Base-by-base conservation (phyloP, 2,329 filamentous ascomycete species). In the Cercospora nicotianae region DNA sequence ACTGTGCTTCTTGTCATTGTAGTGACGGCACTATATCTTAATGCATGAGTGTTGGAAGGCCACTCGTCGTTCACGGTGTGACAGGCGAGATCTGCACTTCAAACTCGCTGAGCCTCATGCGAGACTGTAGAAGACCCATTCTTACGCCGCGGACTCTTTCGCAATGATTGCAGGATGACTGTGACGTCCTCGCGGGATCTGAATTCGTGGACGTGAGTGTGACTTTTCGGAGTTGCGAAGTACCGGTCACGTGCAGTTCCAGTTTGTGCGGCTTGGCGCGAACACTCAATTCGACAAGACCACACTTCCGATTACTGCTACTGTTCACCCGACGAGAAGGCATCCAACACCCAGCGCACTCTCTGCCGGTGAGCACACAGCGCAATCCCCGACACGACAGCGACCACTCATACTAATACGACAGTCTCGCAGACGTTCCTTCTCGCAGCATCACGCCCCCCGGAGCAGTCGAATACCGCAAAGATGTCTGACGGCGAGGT, bases 401-500 rank as follows among this genome's bases (percentile, higher is more conserved):
- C 45, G 30, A 55, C 48, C 31, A 53, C 16, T 5, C 30, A 33
- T 64, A 64, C 62, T 64, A 53, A 64, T 31, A 64, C 62, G 31
- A 57, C 30, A 31, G 18, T 23, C 31, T 55, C 28, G n/a, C 36
- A 64, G 62, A 64, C 62, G 62, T 42, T 65, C 63, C 63, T 65
- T 55, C 63, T 64, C 31, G 62, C 62, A 64, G 18, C 30, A 62
- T 42, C 31, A 55, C 48, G 48, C 20, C 33, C 62, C 62, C 62
- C 62, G 62, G 62, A 58, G 31, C 62, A 64, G 45, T 63, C 65
- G 53, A 69, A 51, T 53, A 66, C 60, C 65, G 73, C 74, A 68
- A 91, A 84, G 80, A 97, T 96, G 93, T 96, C 93, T 91, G 93
- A 96, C 86, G 93, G 91, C 87, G 94, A 97, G 87, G 91, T 96